Conservation (phyloP, 495 filamentous ascomycete species). For the Neurospora sp. region DNA sequence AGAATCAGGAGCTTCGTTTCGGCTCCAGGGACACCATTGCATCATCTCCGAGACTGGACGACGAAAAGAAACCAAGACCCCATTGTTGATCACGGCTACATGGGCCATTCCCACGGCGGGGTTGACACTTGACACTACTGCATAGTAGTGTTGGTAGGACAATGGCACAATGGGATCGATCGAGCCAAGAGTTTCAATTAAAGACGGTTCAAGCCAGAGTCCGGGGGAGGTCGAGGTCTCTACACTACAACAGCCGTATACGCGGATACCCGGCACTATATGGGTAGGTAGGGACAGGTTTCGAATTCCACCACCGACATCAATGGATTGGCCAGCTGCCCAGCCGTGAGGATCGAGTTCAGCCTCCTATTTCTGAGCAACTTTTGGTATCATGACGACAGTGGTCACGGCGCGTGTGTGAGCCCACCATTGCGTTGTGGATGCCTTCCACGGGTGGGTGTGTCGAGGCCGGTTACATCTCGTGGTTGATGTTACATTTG, state of each 20-base stretch:
- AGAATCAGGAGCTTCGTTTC: neutral
- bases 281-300: neutral
- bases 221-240: neutral
- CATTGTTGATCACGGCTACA: neutral
- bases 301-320: neutral
- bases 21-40: neutral
- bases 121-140: neutral
- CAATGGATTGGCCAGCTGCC: neutral
- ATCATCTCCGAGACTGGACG: neutral
- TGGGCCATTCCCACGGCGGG: neutral
- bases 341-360: constrained; percentile 7
- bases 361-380: constrained; percentile 5
- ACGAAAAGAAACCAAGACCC: neutral
- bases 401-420: neutral
- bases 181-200: neutral
- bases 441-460: neutral
- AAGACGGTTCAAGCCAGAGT: neutral
- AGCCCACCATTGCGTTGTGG: neutral
- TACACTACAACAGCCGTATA: neutral
- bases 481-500: constrained; percentile 1
- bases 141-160: neutral
- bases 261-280: neutral
- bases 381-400: constrained; percentile 2
- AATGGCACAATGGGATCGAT: neutral
- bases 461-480: constrained; percentile 2